These are phyloP conservation scores for Syncephalis plumigaleata DNA, from an alignment of 371 early-diverging fungal species.

Conservation along the genomic window DNA sequence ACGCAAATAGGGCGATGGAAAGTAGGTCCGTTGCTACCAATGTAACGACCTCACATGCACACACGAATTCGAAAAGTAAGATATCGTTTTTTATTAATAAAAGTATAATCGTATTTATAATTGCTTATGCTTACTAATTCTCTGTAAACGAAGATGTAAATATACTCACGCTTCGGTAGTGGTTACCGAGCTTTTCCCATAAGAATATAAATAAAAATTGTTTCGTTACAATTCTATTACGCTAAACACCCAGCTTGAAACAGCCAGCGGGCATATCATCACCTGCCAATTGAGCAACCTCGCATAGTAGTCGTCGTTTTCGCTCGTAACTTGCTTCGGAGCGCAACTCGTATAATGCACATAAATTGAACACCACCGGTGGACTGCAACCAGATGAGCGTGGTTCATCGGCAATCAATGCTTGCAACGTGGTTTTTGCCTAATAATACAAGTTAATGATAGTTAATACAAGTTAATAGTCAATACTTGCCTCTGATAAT, in stretches of 20 bases:
- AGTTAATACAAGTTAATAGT: neutral
- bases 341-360: conserved; percentile 35
- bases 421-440: conserved; percentile 9
- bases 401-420: conserved; percentile 15
- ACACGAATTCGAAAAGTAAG: too few species aligned
- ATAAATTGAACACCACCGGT: conserved; percentile 32
- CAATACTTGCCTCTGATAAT: neutral
- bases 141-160: too few species aligned
- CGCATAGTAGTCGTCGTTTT: conserved; percentile 27
- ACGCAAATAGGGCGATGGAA: too few species aligned
- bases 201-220: too few species aligned
- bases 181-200: too few species aligned
- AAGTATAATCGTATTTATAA: too few species aligned
- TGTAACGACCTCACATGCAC: too few species aligned
- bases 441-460: neutral
- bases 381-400: conserved; percentile 29
- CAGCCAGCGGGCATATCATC: conserved; percentile 22
- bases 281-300: conserved; percentile 35
- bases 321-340: conserved; percentile 24
- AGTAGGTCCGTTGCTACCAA: too few species aligned
- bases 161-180: too few species aligned
- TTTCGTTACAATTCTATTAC: too few species aligned
- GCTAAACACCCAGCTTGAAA: conserved; percentile 2
- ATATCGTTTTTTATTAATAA: too few species aligned
- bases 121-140: too few species aligned